Base-by-base conservation (phyloP, 2,329 filamentous ascomycete genomes). In the Neopestalotiopsis clavispora region DNA sequence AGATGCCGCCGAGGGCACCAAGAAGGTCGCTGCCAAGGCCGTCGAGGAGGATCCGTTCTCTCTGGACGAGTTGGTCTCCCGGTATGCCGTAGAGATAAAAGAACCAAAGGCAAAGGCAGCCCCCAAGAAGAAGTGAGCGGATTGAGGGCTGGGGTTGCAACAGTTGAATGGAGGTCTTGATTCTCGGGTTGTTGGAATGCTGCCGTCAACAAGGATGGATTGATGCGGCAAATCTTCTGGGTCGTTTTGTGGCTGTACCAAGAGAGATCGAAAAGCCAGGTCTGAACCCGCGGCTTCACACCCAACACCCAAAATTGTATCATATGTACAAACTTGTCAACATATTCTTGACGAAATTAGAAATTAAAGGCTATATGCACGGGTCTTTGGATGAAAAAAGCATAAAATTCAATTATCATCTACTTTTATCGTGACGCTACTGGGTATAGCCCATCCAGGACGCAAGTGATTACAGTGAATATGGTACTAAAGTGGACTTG, bases 21-120 rank as follows among this genome's bases (percentile, higher is more conserved):
- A 32, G 73, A 65, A 73, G 56, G 17, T 69, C 14, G 72, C 73
- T 3, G 72, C 73, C 49, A 75, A 75, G 63, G 78, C 77, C 34
- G 70, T 69, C 9, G 73, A 74, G 23, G 65, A 69, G 10, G 81
- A 82, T 69, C 77, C 77, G 5, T 80, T 87, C 30, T 62, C 59
- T 5, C 59, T 62, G 71, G 80, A 81, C n/a, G 86, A 88, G 73
- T 72, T 90, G 71, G 85, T 90, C 69, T 80, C 83, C 17, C 81
- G 80, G 7, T 90, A 88, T 61, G 75, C 82, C 80, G 42, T 68
- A 23, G 76, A 80, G 10, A 77, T 82, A 72, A 80, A 83, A 40
- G 75, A 75, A n/a, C 67, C 78, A 1, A 77, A 79, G 73, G 79
- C 80, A 71, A 76, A 80, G 68, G 78, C 78, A 69, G 82, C 14